These are phyloP conservation scores for Neolentinus lepideus DNA, from an alignment of 1,284 basidiomycete genomes.

Conservation along the genomic window DNA sequence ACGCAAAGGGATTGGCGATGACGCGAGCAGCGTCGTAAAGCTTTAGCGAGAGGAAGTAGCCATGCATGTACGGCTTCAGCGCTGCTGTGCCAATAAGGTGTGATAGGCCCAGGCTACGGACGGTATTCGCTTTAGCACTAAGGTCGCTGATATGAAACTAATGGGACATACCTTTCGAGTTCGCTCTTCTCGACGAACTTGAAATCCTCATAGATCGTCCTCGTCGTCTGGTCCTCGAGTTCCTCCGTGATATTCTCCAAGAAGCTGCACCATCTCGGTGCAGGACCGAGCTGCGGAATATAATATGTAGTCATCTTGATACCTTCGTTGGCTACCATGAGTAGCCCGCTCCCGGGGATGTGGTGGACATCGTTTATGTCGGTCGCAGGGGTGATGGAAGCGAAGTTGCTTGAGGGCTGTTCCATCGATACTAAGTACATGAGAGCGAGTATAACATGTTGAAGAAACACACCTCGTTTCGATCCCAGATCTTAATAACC, in stretches of 20 bases:
- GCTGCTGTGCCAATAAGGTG: constrained; percentile 92
- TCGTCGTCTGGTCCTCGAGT: constrained; percentile 82
- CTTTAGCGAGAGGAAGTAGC: constrained; percentile 94
- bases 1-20: constrained; percentile 94
- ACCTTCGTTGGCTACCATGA: constrained; percentile 89
- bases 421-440: constrained; percentile 6
- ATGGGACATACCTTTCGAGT: constrained; percentile 65
- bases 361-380: constrained; percentile 90
- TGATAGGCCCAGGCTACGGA: constrained; percentile 76
- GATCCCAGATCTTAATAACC: constrained; percentile 94
- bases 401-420: constrained; percentile 83
- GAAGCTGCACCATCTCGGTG: constrained; percentile 96
- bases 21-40: constrained; percentile 94
- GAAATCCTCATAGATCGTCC: constrained; percentile 89
- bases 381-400: constrained; percentile 85
- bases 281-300: constrained; percentile 93
- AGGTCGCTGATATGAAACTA: constrained; percentile 4
- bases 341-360: constrained; percentile 76
- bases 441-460: constrained; percentile 5
- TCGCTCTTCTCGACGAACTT: constrained; percentile 94
- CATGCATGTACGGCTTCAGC: constrained; percentile 99
- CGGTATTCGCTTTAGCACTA: constrained; percentile 7
- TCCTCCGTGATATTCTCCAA: constrained; percentile 98
- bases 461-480: constrained; percentile 56
- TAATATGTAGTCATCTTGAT: constrained; percentile 91